These are phyloP conservation scores for Pyrenochaeta sp. DNA, from an alignment of 2,329 filamentous ascomycete species.

Conservation along the genomic window DNA sequence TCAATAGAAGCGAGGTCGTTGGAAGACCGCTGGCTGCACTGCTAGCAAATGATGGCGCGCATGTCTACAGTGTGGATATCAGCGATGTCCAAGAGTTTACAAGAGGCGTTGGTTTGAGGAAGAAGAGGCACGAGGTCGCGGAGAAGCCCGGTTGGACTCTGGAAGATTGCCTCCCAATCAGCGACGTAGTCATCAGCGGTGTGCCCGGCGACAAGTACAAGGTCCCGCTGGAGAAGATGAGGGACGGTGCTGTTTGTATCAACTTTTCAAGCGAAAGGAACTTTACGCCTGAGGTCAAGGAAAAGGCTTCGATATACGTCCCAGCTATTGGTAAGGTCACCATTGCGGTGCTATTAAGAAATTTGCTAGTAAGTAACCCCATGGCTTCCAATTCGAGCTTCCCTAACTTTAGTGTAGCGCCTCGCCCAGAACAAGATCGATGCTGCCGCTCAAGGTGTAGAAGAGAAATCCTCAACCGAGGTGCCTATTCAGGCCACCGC, in stretches of 20 bases:
- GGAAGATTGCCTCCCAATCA: constrained; percentile 82
- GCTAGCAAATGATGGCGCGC: constrained; percentile 93
- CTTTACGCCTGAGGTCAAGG: constrained; percentile 88
- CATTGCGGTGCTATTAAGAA: constrained; percentile 88
- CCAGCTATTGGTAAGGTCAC: constrained; percentile 98
- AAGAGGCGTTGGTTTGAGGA: constrained; percentile 84
- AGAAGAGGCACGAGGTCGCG: constrained; percentile 83
- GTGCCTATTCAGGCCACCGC: constrained; percentile 18
- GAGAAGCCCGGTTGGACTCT: constrained; percentile 83
- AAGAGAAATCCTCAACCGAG: constrained; percentile 28
- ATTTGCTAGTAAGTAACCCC: constrained; percentile 75
- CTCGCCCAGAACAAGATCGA: constrained; percentile 55
- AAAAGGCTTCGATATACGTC: constrained; percentile 96
- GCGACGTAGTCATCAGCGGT: constrained; percentile 93
- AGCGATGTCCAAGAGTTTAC: constrained; percentile 93
- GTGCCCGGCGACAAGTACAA: constrained; percentile 91
- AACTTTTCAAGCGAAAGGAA: constrained; percentile 98
- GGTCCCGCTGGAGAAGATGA: constrained; percentile 81
- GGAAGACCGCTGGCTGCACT: constrained; percentile 91
- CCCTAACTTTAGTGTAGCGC: constrained; percentile 43
- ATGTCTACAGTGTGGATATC: constrained; percentile 93
- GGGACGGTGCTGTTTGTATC: constrained; percentile 95
- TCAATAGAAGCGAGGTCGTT: constrained; percentile 96
- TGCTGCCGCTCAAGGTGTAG: constrained; percentile 33
- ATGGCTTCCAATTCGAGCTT: neutral